Evolutionary conservation across 169 alveolate species (phyloP), one percentile per base, ranked within the genome.

Genomic region (Cryptosporidium andersoni): DNA sequence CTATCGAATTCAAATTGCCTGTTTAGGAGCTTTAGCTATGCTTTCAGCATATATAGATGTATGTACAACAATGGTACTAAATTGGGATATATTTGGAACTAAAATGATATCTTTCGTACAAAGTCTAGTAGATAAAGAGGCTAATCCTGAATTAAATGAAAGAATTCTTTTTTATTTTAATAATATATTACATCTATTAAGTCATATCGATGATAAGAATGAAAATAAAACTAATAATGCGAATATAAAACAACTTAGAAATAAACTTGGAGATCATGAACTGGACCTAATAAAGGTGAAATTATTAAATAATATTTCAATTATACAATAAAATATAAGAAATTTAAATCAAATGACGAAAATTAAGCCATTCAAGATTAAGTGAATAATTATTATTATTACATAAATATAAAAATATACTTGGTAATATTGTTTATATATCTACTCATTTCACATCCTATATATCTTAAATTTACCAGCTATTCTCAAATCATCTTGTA

Each of bases 21-120:
- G 66, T 39, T 45, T 67, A 4, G 82, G 82, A 7, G 82, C 82
- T 39, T 67, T 67, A 51, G 82, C 82, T 39, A 67, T 67, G 82
- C 34, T 67, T 11, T 67, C 82, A 16, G 51, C 82, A 42, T 67
- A 67, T 51, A 52, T 65, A 11, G 82, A 67, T 9, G 66, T 67
- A 39, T 67, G 66, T 14, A 67, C 25, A 12, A 53, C 40, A 51
- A 67, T 67, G n/a, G n/a, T 67, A n/a, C 45, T 52, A n/a, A 51
- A 67, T 55, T 67, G 82, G 82, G 43, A 67, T 55, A 4, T 39
- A n/a, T n/a, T 67, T 52, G 82, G 82, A n/a, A 14, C 14, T 11
- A 51, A 67, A 67, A 52, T 67, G 25, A 55, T 55, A 6, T 25
- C 25, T 25, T 25, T 25, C 25, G 36, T 3, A 0, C 58, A 67